phyloP scores from a whole-genome alignment of 495 filamentous ascomycete genomes.

The Neurospora sp. region DNA sequence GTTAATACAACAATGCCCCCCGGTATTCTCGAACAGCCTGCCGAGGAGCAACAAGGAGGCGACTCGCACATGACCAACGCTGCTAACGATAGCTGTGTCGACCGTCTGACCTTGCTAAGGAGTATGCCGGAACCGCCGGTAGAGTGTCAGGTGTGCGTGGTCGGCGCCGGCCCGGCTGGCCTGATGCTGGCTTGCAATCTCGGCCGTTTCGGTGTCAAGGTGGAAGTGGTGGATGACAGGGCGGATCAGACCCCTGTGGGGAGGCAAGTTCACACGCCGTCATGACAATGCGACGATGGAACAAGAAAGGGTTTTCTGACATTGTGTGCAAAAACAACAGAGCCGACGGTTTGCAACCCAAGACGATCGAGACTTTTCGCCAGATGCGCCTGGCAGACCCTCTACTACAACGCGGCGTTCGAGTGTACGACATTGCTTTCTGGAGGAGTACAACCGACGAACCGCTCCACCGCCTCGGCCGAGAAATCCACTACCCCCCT shows the following conservation, averaged over 20 bases:
- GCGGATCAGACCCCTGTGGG: slow-evolving; percentile 52
- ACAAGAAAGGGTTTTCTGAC: neutral
- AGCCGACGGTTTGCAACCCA: slow-evolving; percentile 61
- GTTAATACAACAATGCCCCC: slow-evolving; percentile 14
- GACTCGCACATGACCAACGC: slow-evolving; percentile 10
- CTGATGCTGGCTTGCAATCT: slow-evolving; percentile 63
- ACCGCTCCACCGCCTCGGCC: slow-evolving; percentile 42
- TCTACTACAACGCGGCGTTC: slow-evolving; percentile 50
- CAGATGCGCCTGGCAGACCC: slow-evolving; percentile 59
- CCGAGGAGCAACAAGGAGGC: slow-evolving; percentile 17
- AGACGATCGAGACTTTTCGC: slow-evolving; percentile 35
- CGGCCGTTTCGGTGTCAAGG: slow-evolving; percentile 52
- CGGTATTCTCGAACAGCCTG: slow-evolving; percentile 15
- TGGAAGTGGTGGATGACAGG: slow-evolving; percentile 52
- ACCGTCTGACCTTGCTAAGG: slow-evolving; percentile 25
- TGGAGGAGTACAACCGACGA: slow-evolving; percentile 54
- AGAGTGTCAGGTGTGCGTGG: slow-evolving; percentile 48
- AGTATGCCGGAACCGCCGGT: slow-evolving; percentile 27
- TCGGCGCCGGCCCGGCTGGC: slow-evolving; percentile 61
- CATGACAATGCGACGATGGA: neutral
- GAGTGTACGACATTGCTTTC: slow-evolving; percentile 61
- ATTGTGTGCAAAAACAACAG: slow-evolving; percentile 11
- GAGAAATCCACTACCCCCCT: slow-evolving; percentile 40
- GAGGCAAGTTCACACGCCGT: slow-evolving; percentile 21
- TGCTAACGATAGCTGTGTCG: slow-evolving; percentile 18